These are phyloP conservation scores for Castanospermum australe DNA, from an alignment of 306 rosid species.

Conservation along the genomic window DNA sequence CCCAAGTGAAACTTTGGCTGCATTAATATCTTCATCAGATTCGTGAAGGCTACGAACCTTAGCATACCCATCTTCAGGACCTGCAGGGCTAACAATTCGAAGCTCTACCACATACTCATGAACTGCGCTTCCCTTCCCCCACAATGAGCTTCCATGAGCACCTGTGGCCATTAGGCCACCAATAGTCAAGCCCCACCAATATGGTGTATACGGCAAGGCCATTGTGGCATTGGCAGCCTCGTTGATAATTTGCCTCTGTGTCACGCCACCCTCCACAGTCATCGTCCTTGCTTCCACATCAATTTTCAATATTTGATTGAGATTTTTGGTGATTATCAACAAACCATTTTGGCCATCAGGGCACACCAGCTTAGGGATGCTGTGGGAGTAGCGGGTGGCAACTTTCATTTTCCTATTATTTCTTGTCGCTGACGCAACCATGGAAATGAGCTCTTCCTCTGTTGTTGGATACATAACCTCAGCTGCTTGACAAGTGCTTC, in stretches of 20 bases:
- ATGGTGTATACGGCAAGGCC: conserved; percentile 48
- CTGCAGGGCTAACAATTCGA: conserved; percentile 41
- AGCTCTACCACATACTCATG: conserved; percentile 47
- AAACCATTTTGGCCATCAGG: conserved; percentile 43
- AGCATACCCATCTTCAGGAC: conserved; percentile 35
- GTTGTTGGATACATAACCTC: conserved; percentile 34
- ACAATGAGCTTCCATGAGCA: conserved; percentile 58
- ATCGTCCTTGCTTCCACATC: conserved; percentile 34
- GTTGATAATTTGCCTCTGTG: conserved; percentile 36
- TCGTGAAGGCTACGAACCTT: conserved; percentile 30
- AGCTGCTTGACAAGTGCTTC: conserved; percentile 30
- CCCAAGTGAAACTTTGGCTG: conserved; percentile 59
- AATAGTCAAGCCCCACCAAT: conserved; percentile 65
- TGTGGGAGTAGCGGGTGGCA: conserved; percentile 46
- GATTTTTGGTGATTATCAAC: conserved; percentile 53
- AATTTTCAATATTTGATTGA: conserved; percentile 26
- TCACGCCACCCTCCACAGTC: conserved; percentile 50
- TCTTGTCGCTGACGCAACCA: conserved; percentile 38
- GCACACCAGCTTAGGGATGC: conserved; percentile 57
- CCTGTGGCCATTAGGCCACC: conserved; percentile 60
- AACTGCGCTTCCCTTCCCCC: conserved; percentile 55
- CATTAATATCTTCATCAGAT: conserved; percentile 38
- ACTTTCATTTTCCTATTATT: conserved; percentile 38
- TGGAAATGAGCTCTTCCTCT: conserved; percentile 39
- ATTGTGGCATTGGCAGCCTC: conserved; percentile 47